Evolutionary conservation across 1,139 yeast genomes (phyloP), one percentile per base, ranked within the genome.

Genomic region (Neolecta irregularis): DNA sequence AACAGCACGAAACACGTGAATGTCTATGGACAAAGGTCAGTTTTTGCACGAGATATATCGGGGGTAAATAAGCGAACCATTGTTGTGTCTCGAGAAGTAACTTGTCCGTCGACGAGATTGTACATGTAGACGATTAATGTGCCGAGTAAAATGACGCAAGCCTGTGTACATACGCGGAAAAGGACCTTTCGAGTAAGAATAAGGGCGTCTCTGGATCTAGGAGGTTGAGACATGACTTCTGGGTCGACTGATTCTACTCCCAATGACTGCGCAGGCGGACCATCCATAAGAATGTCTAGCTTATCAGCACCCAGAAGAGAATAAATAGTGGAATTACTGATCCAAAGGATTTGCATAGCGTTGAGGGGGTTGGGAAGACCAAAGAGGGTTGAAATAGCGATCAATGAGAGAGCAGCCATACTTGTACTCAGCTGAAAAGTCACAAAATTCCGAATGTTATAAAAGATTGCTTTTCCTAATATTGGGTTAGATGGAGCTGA

Each of bases 321-420:
- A 28, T 20, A 7, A 6, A 28, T 28, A 8, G 12, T 20, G 8
- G 5, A 5, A 16, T 20, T 28, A 28, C 31, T 41, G 53, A 88
- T 88, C 95, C 96, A 88, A 48, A 88, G 63, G 47, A 88, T 88
- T 61, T 88, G 96, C 96, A 88, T 88, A 17, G 98, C 95, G 54
- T 88, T 88, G 47, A 88, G 66, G n/a, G 98, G 98, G 48, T 83
- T 85, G 36, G 94, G 94, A 41, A 85, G 64, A 30, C 83, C 80
- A 51, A 83, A 73, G 39, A 83, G 61, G 1, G 96, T 85, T 2
- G 94, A 68, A 44, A 85, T 61, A 0, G 94, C 94, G 51, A 88
- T 74, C 45, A 88, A 64, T 0, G 93, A 73, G 42, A 88, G 65
- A 0, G 98, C 96, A 9, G 96, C 96, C 48, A 88, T 85, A 28